A percentile compares a stretch with the other conserved stretches of the same genome.
Evolutionary conservation across 2,329 filamentous ascomycete genomes (phyloP).

Genomic region (Fusarium buxicola): DNA sequence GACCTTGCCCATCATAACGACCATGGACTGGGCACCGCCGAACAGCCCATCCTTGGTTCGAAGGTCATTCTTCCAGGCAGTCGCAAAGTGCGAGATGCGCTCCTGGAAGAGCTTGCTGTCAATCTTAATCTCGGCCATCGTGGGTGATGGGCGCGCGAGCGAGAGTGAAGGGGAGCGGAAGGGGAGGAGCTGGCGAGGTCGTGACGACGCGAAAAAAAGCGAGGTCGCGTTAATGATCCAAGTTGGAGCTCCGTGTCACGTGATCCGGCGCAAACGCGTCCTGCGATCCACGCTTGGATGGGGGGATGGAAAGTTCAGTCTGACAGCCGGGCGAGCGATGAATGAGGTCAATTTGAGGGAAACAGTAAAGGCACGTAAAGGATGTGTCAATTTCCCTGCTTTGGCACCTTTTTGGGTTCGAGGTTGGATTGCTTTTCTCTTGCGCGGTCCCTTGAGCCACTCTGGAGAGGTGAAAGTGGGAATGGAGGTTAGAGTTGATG

Average conservation of each 20-base stretch:
- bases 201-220: constrained; percentile 56
- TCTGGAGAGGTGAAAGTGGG: neutral
- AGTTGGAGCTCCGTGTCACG: constrained; percentile 49
- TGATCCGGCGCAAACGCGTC: constrained; percentile 48
- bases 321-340: neutral
- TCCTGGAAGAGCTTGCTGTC: constrained; percentile 94
- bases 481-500: constrained; percentile 31
- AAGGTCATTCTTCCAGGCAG: constrained; percentile 97
- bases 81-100: constrained; percentile 86
- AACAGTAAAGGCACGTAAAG: too few relatives aligned
- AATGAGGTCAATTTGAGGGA: too few relatives aligned
- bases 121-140: constrained; percentile 89
- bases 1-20: constrained; percentile 94
- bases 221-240: constrained; percentile 57
- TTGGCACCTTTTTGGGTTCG: too few relatives aligned
- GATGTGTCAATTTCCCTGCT: neutral
- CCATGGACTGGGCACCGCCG: constrained; percentile 85
- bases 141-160: constrained; percentile 53
- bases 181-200: constrained; percentile 42
- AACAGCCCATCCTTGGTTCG: constrained; percentile 87
- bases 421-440: neutral
- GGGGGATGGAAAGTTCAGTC: neutral
- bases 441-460: neutral
- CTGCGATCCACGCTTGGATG: constrained; percentile 37
- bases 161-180: constrained; percentile 42